Percentiles rank a stretch among this genome's conserved stretches.
Conservation (phyloP, 2,329 filamentous ascomycete species). For the Colletotrichum magnum region DNA sequence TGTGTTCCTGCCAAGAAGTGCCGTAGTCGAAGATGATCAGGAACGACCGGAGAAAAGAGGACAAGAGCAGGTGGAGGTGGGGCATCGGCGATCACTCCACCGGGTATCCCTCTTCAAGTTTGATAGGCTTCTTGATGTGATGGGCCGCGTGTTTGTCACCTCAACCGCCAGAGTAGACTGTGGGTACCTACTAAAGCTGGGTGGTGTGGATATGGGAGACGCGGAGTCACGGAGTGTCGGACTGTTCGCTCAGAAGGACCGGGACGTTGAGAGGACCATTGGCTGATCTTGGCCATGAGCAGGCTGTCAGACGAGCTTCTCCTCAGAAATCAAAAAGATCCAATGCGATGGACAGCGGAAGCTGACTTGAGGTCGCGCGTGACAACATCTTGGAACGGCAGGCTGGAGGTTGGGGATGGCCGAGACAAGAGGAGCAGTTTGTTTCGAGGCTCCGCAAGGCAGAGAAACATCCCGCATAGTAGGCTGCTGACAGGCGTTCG, state of each 20-base stretch:
- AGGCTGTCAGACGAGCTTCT: neutral
- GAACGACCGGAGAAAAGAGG: constrained; percentile 16
- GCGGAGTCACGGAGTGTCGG: neutral
- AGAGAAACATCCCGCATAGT: neutral
- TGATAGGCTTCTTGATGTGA: neutral
- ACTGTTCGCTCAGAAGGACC: neutral
- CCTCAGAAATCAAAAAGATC: neutral
- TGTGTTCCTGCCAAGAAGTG: constrained; percentile 27
- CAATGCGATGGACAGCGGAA: neutral
- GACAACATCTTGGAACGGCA: neutral
- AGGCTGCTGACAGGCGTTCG: neutral
- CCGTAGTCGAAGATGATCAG: neutral
- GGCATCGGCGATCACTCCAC: neutral
- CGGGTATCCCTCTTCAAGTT: neutral
- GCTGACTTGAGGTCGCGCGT: neutral
- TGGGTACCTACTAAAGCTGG: neutral
- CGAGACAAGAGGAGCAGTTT: constrained; percentile 4
- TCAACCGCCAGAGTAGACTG: neutral
- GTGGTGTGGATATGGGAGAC: neutral
- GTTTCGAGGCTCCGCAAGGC: neutral
- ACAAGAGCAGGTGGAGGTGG: neutral
- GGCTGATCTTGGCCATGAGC: neutral
- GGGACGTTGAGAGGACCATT: neutral
- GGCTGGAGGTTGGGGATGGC: neutral
- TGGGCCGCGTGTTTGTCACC: neutral